These are phyloP conservation scores for Tricholoma terreum DNA, from an alignment of 768 basidiomycete genomes.

Conservation along the genomic window DNA sequence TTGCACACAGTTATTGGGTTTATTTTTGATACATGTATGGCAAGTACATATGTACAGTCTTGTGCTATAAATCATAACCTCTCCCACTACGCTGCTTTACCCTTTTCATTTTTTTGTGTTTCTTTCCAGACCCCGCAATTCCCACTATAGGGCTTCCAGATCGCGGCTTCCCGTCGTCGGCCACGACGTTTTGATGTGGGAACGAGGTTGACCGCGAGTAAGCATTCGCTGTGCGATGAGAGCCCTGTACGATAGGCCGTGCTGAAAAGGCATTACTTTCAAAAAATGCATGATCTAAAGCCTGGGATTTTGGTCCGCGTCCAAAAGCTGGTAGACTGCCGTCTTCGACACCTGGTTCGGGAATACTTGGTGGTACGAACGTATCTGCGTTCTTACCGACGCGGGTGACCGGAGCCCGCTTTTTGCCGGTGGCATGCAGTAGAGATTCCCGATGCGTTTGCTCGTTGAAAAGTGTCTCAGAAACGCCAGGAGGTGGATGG, in stretches of 20 bases:
- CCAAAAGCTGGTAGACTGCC: slow-evolving; percentile 26
- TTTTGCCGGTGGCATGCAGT: slow-evolving; percentile 65
- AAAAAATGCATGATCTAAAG: slow-evolving; percentile 84
- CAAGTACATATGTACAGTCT: neutral
- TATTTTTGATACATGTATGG: too few species aligned
- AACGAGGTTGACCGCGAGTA: slow-evolving; percentile 66
- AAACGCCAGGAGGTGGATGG: slow-evolving; percentile 76
- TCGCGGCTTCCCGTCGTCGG: slow-evolving; percentile 73
- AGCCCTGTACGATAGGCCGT: slow-evolving; percentile 63
- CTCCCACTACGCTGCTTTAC: slow-evolving; percentile 90
- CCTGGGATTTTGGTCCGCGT: slow-evolving; percentile 55
- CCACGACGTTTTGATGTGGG: slow-evolving; percentile 82
- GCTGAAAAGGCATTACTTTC: slow-evolving; percentile 50
- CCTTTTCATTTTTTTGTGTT: slow-evolving; percentile 81
- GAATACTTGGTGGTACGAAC: slow-evolving; percentile 50
- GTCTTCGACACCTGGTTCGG: slow-evolving; percentile 19
- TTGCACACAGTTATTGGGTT: too few species aligned
- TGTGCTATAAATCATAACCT: slow-evolving; percentile 66
- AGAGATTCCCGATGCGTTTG: slow-evolving; percentile 62
- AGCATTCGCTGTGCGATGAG: slow-evolving; percentile 50
- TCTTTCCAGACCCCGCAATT: slow-evolving; percentile 48
- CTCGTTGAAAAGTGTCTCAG: slow-evolving; percentile 71
- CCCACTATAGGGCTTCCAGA: slow-evolving; percentile 38
- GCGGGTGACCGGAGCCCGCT: slow-evolving; percentile 83
- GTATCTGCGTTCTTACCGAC: slow-evolving; percentile 85